Base-by-base conservation (phyloP, 2,329 filamentous ascomycete species). In the Aureobasidium sp. region DNA sequence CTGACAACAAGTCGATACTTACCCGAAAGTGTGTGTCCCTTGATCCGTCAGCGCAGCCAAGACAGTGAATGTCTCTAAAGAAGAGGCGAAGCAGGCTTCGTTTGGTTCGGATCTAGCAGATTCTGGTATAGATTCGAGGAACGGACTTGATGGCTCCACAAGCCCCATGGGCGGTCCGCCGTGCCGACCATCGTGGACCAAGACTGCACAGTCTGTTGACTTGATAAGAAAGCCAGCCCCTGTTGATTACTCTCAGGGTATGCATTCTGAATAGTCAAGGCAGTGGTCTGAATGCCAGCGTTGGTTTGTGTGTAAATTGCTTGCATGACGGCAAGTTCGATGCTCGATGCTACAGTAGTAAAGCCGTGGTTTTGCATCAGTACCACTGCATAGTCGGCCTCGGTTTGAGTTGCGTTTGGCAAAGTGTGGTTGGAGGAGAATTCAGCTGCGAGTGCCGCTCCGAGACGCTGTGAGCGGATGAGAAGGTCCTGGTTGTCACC, bases 361-460 rank as follows among this genome's bases (percentile, higher is more conserved):
- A 76, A 78, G 2, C 78, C 79, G 63, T 81, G 78, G 4, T 75
- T 72, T 2, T 73, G 69, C 78, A 80, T 80, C 51, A 81, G 68
- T 1, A 78, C 73, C 5, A 79, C 76, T 6, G 68, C 68, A 41
- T 73, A 64, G n/a, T 70, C 65, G 42, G 66, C 65, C 34, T 47
- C 41, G 2, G 48, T 46, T 20, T 51, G 53, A 5, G 36, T 62
- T 6, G n/a, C 50, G 37, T 26, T 50, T 29, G 41, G 9, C 55
- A 48, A 29, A 6, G 29, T 27, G 13, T 20, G n/a, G 34, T 42
- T 46, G 9, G 59, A 26, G 5, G 64, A 62, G 52, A 70, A 70
- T 10, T 53, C 46, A 8, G 60, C 44, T 5, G 68, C 68, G 3
- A 70, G 63, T 7, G 61, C 63, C 13, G 60, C 63, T 23, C 68